Evolutionary conservation across 768 basidiomycete genomes (phyloP), one percentile per base, ranked within the genome.

Genomic region (Suillus alpinus): DNA sequence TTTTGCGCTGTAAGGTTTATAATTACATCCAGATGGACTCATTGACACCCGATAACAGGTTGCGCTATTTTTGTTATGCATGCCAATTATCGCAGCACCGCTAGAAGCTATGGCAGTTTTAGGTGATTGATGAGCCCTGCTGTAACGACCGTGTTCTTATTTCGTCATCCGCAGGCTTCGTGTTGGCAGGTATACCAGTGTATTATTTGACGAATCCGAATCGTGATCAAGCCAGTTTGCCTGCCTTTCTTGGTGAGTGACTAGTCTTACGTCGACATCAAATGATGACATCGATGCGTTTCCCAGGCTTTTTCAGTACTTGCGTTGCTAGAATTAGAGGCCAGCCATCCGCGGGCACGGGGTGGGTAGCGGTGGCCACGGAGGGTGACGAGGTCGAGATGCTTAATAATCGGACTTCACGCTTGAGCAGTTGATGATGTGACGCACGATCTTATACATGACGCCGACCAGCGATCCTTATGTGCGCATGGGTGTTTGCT

Each of bases 51-150:
- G 57, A 55, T 56, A 36, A 12, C 60, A 92, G 91, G 89, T 95
- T 12, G 93, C 94, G 3, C 77, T 94, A 56, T 95, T 95, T 76
- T 79, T 98, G 57, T 78, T 99, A 10, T 90, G 88, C 67, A 96
- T 99, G 93, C 95, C 95, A 2, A 81, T 96, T 56, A 88, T 95
- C 59, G 96, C 96, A 3, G 95, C 95, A 23, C 96, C 96, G 7
- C 76, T 88, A 14, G 90, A 96, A 71, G 94, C 95, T 0, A 72
- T 92, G 6, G 87, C 94, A 8, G 95, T 94, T 6, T 80, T 97
- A 59, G 89, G 94, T 95, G 66, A 60, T 84, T 76, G 23, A 1
- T 14, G 12, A 29, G 8, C 26, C 44, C 32, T 39, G 18, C 50
- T 52, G 26, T 20, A 40, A 29, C 44, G 12, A 56, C 3, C 3